Base-by-base conservation (phyloP, 257 asterid species). In the Solanum verrucosum region DNA sequence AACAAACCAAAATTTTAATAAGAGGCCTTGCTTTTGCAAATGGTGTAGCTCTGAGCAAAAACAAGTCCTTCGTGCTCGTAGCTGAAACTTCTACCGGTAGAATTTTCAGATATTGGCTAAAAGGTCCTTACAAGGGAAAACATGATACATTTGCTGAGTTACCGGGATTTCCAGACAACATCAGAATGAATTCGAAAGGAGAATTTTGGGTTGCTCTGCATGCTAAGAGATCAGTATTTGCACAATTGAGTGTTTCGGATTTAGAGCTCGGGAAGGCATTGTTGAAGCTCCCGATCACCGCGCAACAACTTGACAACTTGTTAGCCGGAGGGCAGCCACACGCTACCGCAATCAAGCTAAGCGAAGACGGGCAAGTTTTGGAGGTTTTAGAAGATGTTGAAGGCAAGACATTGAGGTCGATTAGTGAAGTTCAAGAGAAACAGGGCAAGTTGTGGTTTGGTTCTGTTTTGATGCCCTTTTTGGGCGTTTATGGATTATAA, bases 201-300 rank as follows among this genome's bases (percentile, higher is more conserved):
- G 94, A 93, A 3, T 94, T 91, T 82, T 94, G 98, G 98, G 96
- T 95, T 3, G 97, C 93, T 9, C 86, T 95, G 85, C 95, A 95
- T 88, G 84, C 94, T 0, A 95, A 93, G 88, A 38, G 84, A 1
- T 92, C 90, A 40, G 9, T 79, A 9, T 13, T 93, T 25, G 52
- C 93, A 18, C 90, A 89, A 87, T 87, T 88, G 90, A 83, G 86
- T 3, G 27, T 87, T 70, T 88, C 92, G 6, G 87, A 92, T 40
- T 85, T 88, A 1, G 89, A 90, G 92, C 71, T 92, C 0, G 95
- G 96, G 7, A 90, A 87, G 2, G 18, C 78, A 56, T 31, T 93
- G 71, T 16, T 93, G 33, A 92, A 91, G 89, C 91, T 94, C 33
- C 93, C 94, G 4, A 87, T 95, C 29, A 83, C 68, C 84, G 88